A percentile compares a stretch with the other conserved stretches of the same genome.
phyloP scores from a whole-genome alignment of 768 basidiomycete genomes.

The Crucibulum laeve region DNA sequence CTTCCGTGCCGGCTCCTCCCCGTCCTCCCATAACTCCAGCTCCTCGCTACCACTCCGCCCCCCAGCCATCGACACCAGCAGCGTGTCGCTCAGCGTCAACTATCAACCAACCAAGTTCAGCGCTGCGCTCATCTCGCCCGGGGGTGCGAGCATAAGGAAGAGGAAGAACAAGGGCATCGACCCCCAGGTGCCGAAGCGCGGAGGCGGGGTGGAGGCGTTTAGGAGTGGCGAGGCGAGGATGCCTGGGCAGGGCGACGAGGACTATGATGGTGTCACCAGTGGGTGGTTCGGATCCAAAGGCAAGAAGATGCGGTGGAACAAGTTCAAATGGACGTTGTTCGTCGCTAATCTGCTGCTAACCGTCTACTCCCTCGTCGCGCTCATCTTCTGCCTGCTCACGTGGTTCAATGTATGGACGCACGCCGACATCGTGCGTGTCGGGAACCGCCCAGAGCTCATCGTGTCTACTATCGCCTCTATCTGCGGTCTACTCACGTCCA shows the following conservation, averaged over 20 bases:
- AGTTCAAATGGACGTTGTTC: slow-evolving; percentile 82
- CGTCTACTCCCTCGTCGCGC: slow-evolving; percentile 52
- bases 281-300: slow-evolving; percentile 33
- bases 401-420: slow-evolving; percentile 75
- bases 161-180: slow-evolving; percentile 24
- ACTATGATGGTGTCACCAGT: slow-evolving; percentile 35
- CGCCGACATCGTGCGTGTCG: slow-evolving; percentile 66
- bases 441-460: slow-evolving; percentile 63
- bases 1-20: slow-evolving; percentile 23
- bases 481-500: slow-evolving; percentile 57
- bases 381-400: slow-evolving; percentile 64
- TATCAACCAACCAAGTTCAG: slow-evolving; percentile 79
- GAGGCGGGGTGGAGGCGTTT: slow-evolving; percentile 69
- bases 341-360: slow-evolving; percentile 59
- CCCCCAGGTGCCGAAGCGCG: slow-evolving; percentile 47
- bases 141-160: slow-evolving; percentile 29
- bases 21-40: too few species aligned
- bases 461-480: slow-evolving; percentile 64
- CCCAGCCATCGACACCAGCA: slow-evolving; percentile 37
- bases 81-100: slow-evolving; percentile 63
- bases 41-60: slow-evolving; percentile 21
- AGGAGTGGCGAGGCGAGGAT: slow-evolving; percentile 48
- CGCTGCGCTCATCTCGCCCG: slow-evolving; percentile 30
- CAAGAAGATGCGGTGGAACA: slow-evolving; percentile 63
- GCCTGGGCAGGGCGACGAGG: slow-evolving; percentile 38